Conservation (phyloP, 768 basidiomycete species). For the Crucibulum laeve region DNA sequence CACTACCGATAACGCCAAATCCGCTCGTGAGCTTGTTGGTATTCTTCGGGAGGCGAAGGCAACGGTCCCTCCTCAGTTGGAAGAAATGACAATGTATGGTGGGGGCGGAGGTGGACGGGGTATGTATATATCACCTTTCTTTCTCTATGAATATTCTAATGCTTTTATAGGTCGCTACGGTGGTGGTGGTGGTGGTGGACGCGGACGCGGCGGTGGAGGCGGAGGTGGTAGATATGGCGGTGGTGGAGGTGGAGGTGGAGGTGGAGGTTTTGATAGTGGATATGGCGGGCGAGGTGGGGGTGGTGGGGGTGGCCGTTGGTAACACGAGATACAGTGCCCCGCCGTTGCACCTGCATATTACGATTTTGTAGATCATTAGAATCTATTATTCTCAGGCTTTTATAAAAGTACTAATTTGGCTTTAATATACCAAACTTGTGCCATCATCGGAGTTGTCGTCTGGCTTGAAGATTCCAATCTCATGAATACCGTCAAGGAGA, state of each 20-base stretch:
- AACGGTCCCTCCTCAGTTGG: constrained; percentile 79
- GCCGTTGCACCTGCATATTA: background rate
- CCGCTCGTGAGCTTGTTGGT: constrained; percentile 83
- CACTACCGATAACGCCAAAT: constrained; percentile 93
- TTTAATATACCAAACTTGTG: background rate
- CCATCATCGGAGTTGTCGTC: background rate
- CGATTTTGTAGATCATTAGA: background rate
- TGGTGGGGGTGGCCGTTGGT: constrained; percentile 33
- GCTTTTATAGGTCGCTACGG: constrained; percentile 53
- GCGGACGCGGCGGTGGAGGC: constrained; percentile 32
- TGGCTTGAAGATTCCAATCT: background rate
- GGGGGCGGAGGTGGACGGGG: constrained; percentile 77
- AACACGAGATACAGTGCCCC: constrained; percentile 1
- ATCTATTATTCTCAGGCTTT: background rate
- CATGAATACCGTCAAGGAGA: constrained; percentile 14
- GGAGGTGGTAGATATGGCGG: constrained; percentile 41
- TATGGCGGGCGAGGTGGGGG: constrained; percentile 40
- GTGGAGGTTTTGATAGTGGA: constrained; percentile 33
- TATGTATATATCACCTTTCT: constrained; percentile 24
- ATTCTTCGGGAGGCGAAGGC: constrained; percentile 90
- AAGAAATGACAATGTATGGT: constrained; percentile 89
- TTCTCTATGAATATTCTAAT: constrained; percentile 3
- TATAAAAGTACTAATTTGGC: background rate
- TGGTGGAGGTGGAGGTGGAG: constrained; percentile 21
- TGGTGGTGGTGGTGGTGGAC: constrained; percentile 30